These are phyloP conservation scores for Phytophthora citrophthora DNA, from an alignment of 352 stramenopile species.

Conservation along the genomic window DNA sequence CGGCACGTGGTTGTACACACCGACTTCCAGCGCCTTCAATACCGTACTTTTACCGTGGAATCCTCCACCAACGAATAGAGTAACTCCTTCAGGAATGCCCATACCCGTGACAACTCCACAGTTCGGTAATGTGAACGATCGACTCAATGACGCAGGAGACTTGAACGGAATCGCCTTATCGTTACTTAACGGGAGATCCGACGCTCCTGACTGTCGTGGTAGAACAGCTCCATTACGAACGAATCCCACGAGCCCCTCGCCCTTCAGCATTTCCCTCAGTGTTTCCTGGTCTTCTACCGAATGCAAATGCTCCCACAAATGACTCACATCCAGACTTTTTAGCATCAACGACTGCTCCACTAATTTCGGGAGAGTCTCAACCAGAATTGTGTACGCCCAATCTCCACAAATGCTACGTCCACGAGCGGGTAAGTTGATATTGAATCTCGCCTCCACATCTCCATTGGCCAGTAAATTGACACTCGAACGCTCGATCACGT, in stretches of 20 bases:
- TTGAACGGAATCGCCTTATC: constrained; percentile 79
- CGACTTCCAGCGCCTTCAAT: constrained; percentile 93
- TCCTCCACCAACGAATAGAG: constrained; percentile 96
- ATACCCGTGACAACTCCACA: constrained; percentile 89
- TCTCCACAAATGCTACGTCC: constrained; percentile 94
- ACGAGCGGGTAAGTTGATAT: constrained; percentile 94
- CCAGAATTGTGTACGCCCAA: constrained; percentile 93
- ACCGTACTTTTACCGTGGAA: constrained; percentile 99
- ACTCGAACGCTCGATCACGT: constrained; percentile 94
- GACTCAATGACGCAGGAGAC: constrained; percentile 81
- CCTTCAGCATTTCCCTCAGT: constrained; percentile 85
- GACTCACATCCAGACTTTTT: constrained; percentile 61
- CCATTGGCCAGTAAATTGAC: constrained; percentile 82
- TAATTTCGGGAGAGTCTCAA: constrained; percentile 88
- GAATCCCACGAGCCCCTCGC: constrained; percentile 90
- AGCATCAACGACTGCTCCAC: constrained; percentile 85
- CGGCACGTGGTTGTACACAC: constrained; percentile 97
- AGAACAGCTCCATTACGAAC: constrained; percentile 94
- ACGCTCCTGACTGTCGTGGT: constrained; percentile 80
- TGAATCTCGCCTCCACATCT: constrained; percentile 93
- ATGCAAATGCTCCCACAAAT: constrained; percentile 88
- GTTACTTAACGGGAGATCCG: constrained; percentile 52
- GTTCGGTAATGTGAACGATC: constrained; percentile 91
- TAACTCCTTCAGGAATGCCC: constrained; percentile 94
- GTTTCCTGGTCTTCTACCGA: constrained; percentile 94